Conservation (phyloP, 345 rosid genomes). For the Anacardium occidentale region DNA sequence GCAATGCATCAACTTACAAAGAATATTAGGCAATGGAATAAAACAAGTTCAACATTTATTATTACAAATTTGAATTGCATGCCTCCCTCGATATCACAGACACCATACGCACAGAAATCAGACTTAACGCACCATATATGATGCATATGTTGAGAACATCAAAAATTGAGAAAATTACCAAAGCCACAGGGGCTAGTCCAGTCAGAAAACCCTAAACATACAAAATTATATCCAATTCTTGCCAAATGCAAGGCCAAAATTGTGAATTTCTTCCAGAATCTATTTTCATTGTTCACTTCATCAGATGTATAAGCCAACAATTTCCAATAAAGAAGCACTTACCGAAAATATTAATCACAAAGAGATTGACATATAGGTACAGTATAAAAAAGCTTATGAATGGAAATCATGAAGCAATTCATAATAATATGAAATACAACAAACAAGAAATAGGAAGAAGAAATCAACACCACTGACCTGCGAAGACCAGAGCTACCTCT, state of each 20-base stretch:
- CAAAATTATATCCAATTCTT: neutral
- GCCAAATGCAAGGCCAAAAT: neutral
- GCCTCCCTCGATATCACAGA: neutral
- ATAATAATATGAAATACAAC: neutral
- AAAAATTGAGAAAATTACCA: constrained; percentile 3
- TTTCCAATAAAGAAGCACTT: neutral
- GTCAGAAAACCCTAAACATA: neutral
- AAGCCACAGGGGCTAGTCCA: neutral
- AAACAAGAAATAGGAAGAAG: constrained; percentile 5
- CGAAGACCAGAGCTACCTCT: constrained; percentile 66
- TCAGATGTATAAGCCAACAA: neutral
- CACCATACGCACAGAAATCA: neutral
- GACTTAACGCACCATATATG: neutral
- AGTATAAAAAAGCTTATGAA: neutral
- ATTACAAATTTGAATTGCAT: neutral
- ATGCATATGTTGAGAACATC: neutral
- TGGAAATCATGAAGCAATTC: neutral
- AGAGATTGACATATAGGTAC: too few relatives aligned
- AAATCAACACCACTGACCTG: constrained; percentile 51
- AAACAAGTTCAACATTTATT: too few relatives aligned
- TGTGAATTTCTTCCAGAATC: neutral
- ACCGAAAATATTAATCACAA: neutral
- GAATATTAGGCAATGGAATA: too few relatives aligned
- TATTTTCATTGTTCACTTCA: neutral
- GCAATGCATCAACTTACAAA: constrained; percentile 10